Conservation (phyloP, 148 eudicot species). For the Chenopodium berlandieri region DNA sequence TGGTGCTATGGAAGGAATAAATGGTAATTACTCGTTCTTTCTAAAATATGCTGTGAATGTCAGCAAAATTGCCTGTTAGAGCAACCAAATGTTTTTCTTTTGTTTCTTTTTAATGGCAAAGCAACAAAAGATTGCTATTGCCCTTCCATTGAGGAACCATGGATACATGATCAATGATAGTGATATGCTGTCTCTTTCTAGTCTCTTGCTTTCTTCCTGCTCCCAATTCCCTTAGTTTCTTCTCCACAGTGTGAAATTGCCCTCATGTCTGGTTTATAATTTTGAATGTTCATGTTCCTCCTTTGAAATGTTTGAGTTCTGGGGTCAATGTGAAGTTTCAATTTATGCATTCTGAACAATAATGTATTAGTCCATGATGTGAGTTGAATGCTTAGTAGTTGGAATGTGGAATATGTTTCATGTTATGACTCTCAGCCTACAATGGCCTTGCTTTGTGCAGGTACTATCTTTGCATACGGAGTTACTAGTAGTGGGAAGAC, state of each 20-base stretch:
- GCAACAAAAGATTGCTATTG: background rate
- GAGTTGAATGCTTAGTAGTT: background rate
- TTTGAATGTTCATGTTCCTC: background rate
- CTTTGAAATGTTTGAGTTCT: background rate
- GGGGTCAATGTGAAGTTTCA: background rate
- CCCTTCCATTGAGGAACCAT: background rate
- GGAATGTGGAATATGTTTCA: constrained; percentile 1
- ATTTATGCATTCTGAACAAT: background rate
- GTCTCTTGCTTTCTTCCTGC: no score
- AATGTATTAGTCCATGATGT: background rate
- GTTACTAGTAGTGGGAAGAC: constrained; percentile 82
- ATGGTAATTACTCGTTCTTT: constrained; percentile 45
- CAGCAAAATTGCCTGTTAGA: background rate
- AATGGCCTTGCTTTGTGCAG: constrained; percentile 35
- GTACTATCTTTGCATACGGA: constrained; percentile 75
- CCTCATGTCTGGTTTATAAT: background rate
- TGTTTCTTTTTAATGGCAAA: no score
- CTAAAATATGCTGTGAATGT: background rate
- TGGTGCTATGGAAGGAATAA: constrained; percentile 89
- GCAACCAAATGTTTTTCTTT: no score
- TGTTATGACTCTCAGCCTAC: background rate
- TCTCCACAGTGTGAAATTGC: background rate
- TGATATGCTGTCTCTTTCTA: background rate
- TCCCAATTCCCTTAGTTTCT: no score
- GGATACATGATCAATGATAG: background rate